These are phyloP conservation scores for Aureobasidium vineae DNA, from an alignment of 2,329 filamentous ascomycete species.

Conservation along the genomic window DNA sequence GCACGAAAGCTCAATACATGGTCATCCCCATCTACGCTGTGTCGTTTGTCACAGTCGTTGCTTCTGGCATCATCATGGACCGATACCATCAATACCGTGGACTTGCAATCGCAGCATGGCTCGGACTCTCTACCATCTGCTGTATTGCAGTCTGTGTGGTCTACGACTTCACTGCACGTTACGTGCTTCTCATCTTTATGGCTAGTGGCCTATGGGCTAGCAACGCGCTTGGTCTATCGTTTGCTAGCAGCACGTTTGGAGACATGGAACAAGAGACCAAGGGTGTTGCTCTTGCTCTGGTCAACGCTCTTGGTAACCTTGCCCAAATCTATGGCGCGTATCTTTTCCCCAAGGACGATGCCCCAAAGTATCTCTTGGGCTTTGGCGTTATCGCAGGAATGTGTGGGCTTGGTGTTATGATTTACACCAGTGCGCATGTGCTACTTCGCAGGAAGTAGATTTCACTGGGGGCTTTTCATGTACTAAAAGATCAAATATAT, in stretches of 20 bases:
- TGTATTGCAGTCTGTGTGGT: conserved; percentile 45
- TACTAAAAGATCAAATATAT: not conserved
- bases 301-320: conserved; percentile 56
- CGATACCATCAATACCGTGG: conserved; percentile 49
- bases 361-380: conserved; percentile 51
- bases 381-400: conserved; percentile 41
- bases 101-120: conserved; percentile 51
- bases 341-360: conserved; percentile 51
- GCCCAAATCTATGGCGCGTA: conserved; percentile 57
- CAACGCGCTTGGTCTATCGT: conserved; percentile 54
- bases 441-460: not conserved
- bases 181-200: conserved; percentile 57
- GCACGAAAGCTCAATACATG: conserved; percentile 53
- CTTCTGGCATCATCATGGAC: conserved; percentile 52
- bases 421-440: conserved; percentile 18
- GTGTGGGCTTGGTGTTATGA: conserved; percentile 2
- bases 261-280: conserved; percentile 51
- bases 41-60: conserved; percentile 51
- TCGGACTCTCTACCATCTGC: conserved; percentile 44
- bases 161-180: conserved; percentile 54
- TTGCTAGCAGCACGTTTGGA: conserved; percentile 53
- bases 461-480: not conserved
- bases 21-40: conserved; percentile 54
- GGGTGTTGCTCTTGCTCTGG: conserved; percentile 54
- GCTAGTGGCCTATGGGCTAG: conserved; percentile 55